Evolutionary conservation across 164 flowering plant species (phyloP).

Genomic region (Magnolia changhungtana): DNA sequence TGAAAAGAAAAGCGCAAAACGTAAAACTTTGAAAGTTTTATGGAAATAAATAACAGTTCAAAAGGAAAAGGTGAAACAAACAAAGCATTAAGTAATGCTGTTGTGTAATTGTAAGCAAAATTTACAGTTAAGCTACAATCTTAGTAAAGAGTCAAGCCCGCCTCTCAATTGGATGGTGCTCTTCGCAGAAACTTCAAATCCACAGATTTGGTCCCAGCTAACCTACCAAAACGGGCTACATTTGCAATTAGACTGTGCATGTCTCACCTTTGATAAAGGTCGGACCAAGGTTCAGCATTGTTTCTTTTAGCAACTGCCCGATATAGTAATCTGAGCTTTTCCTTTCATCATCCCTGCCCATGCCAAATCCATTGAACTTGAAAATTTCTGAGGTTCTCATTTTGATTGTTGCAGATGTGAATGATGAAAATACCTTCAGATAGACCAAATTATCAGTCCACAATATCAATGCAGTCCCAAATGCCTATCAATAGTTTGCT

Average conservation of each 20-base stretch:
- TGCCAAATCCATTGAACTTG: conserved; percentile 24
- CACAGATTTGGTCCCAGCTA: neutral
- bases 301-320: conserved; percentile 81
- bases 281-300: conserved; percentile 87
- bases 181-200: neutral
- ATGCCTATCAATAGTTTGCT: neutral
- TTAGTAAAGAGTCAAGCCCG: neutral
- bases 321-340: conserved; percentile 44
- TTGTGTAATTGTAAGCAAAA: no score
- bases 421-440: conserved; percentile 67
- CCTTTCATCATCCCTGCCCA: conserved; percentile 21
- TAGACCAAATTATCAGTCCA: conserved; percentile 16
- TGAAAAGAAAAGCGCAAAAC: conserved; percentile 16
- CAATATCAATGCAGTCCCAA: conserved; percentile 7
- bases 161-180: neutral
- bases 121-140: no score
- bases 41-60: neutral
- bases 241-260: conserved; percentile 7
- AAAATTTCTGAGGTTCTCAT: conserved; percentile 46
- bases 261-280: conserved; percentile 87
- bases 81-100: neutral
- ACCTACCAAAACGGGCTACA: conserved; percentile 3
- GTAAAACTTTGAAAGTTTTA: conserved; percentile 15
- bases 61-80: neutral
- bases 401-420: conserved; percentile 59